Conservation (phyloP, 768 basidiomycete genomes). For the Mycena filopes region DNA sequence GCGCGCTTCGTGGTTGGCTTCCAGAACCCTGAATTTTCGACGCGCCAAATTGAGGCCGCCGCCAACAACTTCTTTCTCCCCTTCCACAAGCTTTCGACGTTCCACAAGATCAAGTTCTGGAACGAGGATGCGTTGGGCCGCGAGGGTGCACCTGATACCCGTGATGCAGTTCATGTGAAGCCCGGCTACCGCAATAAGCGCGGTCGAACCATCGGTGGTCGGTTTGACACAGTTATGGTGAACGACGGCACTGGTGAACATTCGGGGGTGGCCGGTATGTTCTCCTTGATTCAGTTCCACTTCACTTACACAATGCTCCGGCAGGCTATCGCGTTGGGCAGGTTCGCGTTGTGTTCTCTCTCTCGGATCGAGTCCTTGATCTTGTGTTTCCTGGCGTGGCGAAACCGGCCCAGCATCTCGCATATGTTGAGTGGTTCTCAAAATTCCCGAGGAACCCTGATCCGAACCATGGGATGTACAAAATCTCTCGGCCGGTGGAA, state of each 20-base stretch:
- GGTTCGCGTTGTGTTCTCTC: slow-evolving; percentile 15
- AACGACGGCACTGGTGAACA: slow-evolving; percentile 20
- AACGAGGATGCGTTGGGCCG: slow-evolving; percentile 19
- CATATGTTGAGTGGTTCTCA: slow-evolving; percentile 44
- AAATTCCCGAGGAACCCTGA: slow-evolving; percentile 23
- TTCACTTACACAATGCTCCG: slow-evolving; percentile 33
- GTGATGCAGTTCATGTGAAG: slow-evolving; percentile 28
- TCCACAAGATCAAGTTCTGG: slow-evolving; percentile 29
- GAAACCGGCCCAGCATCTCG: slow-evolving; percentile 35
- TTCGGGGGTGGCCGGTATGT: slow-evolving; percentile 35
- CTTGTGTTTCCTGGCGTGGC: background rate
- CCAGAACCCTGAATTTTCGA: background rate
- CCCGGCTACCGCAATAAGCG: slow-evolving; percentile 20
- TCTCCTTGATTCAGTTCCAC: background rate
- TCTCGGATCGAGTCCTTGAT: background rate
- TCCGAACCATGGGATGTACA: slow-evolving; percentile 26
- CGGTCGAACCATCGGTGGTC: slow-evolving; percentile 31
- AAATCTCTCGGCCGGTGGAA: slow-evolving; percentile 1
- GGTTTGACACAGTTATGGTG: slow-evolving; percentile 45
- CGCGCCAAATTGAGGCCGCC: background rate
- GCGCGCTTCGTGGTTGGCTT: slow-evolving; percentile 15
- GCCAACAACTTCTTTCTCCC: slow-evolving; percentile 9
- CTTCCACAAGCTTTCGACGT: slow-evolving; percentile 17
- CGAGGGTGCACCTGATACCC: slow-evolving; percentile 7
- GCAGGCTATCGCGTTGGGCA: slow-evolving; percentile 22